phyloP scores from a whole-genome alignment of 2,329 filamentous ascomycete species.

The Boeremia lycopersici region DNA sequence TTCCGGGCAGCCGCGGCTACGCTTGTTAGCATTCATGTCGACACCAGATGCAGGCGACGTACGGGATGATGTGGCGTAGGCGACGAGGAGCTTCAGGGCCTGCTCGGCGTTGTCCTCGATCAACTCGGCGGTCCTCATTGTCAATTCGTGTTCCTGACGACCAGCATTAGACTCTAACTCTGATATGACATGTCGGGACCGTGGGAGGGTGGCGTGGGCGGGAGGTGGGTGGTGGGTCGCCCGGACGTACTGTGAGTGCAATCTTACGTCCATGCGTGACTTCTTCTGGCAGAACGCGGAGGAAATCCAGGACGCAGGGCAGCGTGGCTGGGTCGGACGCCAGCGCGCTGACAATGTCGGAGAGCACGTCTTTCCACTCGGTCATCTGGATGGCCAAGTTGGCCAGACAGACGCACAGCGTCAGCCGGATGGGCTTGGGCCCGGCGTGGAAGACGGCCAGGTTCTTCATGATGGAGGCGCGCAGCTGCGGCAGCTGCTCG shows the following conservation, averaged over 20 bases:
- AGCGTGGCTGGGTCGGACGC: constrained; percentile 78
- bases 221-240: constrained; percentile 49
- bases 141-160: constrained; percentile 89
- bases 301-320: constrained; percentile 90
- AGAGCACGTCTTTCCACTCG: constrained; percentile 90
- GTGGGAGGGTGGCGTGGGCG: constrained; percentile 45
- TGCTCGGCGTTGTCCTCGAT: constrained; percentile 88
- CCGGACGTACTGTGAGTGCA: constrained; percentile 94
- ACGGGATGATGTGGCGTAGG: constrained; percentile 92
- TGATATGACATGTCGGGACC: constrained; percentile 44
- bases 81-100: constrained; percentile 84
- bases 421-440: constrained; percentile 77
- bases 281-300: constrained; percentile 96
- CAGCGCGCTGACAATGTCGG: constrained; percentile 78
- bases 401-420: constrained; percentile 92
- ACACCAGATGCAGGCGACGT: constrained; percentile 49
- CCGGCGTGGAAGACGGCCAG: constrained; percentile 82
- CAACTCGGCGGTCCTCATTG: constrained; percentile 82
- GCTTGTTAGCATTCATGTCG: constrained; percentile 15
- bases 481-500: constrained; percentile 74
- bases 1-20: constrained; percentile 76
- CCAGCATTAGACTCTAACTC: constrained; percentile 51
- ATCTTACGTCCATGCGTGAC: constrained; percentile 99
- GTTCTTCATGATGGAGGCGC: constrained; percentile 81
- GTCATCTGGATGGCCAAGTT: constrained; percentile 96